Evolutionary conservation across 2,329 filamentous ascomycete genomes (phyloP).

Genomic region (Hymenoscyphus albidus): DNA sequence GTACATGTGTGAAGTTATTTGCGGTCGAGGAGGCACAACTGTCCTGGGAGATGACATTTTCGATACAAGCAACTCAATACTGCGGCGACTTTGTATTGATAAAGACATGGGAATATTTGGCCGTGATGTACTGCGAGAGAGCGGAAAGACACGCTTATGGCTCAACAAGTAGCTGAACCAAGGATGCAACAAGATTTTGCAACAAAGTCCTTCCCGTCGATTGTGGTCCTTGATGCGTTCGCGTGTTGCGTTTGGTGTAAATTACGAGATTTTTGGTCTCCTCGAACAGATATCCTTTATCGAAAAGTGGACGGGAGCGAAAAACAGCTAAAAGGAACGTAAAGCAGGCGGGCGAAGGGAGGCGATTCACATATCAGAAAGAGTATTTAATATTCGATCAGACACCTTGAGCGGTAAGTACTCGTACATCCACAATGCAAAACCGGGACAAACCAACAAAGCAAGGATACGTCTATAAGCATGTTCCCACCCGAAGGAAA

Average conservation of each 20-base stretch:
- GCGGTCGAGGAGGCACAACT: slow-evolving; percentile 24
- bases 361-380: slow-evolving; percentile 8
- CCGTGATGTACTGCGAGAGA: not conserved
- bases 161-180: slow-evolving; percentile 5
- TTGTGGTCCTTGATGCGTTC: slow-evolving; percentile 1
- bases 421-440: too few species aligned
- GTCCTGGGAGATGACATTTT: slow-evolving; percentile 27
- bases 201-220: not conserved
- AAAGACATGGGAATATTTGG: not conserved
- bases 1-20: slow-evolving; percentile 31
- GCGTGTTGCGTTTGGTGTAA: slow-evolving; percentile 1
- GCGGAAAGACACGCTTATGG: slow-evolving; percentile 5
- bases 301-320: slow-evolving; percentile 2
- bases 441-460: too few species aligned
- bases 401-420: not conserved
- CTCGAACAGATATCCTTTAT: not conserved
- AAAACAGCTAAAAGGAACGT: not conserved
- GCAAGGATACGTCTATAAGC: too few species aligned
- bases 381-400: not conserved
- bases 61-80: not conserved
- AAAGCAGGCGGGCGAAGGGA: slow-evolving; percentile 1
- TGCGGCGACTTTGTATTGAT: not conserved
- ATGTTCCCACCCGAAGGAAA: too few species aligned
- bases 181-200: not conserved
- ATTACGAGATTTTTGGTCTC: not conserved